These are phyloP conservation scores for Yamadazyma taylorii DNA, from an alignment of 1,139 yeast species.

Conservation along the genomic window DNA sequence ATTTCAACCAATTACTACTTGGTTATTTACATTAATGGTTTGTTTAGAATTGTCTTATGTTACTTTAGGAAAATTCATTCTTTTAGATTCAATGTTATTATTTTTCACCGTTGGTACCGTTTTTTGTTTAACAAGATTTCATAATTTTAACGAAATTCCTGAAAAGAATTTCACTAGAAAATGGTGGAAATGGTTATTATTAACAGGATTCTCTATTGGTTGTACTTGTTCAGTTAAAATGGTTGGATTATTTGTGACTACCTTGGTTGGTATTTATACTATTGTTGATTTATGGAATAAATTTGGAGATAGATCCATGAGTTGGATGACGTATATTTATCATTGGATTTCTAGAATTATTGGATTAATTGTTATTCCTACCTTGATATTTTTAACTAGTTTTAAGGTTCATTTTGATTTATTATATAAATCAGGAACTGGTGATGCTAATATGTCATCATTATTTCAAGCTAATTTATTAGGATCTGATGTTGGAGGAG, in stretches of 20 bases:
- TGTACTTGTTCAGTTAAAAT: conserved; percentile 81
- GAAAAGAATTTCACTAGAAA: conserved; percentile 57
- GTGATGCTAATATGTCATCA: conserved; percentile 96
- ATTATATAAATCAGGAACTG: conserved; percentile 78
- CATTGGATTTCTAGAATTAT: conserved; percentile 70
- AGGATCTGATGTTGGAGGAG: conserved; percentile 78
- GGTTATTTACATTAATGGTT: conserved; percentile 59
- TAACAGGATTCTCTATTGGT: conserved; percentile 75
- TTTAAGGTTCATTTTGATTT: conserved; percentile 77
- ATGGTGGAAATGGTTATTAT: conserved; percentile 93
- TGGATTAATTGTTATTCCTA: conserved; percentile 62
- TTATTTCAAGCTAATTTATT: conserved; percentile 90
- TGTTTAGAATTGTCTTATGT: conserved; percentile 65
- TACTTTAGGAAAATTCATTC: conserved; percentile 66
- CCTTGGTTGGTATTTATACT: conserved; percentile 75
- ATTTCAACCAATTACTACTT: conserved; percentile 45
- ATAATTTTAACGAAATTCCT: conserved; percentile 61
- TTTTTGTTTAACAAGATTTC: conserved; percentile 75
- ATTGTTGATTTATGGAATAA: conserved; percentile 70
- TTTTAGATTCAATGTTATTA: conserved; percentile 71
- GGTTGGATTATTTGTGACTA: conserved; percentile 79
- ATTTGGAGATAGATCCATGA: conserved; percentile 56
- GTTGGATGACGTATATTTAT: conserved; percentile 47
- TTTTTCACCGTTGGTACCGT: conserved; percentile 88
- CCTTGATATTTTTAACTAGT: conserved; percentile 57